Conservation (phyloP, 805 yeast genomes). For the Candida sithepensis region DNA sequence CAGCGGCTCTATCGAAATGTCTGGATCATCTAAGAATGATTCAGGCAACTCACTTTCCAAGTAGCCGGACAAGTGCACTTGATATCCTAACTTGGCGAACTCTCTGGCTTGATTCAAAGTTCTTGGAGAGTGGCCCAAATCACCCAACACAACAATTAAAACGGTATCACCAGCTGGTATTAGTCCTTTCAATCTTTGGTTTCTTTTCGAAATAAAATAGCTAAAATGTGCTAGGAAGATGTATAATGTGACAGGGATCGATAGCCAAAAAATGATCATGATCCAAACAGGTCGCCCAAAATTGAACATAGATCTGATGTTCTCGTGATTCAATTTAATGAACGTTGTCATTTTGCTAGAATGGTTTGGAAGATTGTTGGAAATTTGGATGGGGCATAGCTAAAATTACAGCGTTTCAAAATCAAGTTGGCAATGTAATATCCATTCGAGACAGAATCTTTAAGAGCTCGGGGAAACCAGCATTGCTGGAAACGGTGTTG, state of each 20-base stretch:
- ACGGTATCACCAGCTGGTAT: constrained; percentile 44
- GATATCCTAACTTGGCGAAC: constrained; percentile 63
- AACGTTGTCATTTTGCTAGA: background rate
- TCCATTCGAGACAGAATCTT: too few species aligned
- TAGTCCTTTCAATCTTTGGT: constrained; percentile 6
- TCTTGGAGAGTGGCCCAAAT: constrained; percentile 91
- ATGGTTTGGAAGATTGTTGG: too few species aligned
- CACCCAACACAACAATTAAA: constrained; percentile 83
- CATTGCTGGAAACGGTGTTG: too few species aligned
- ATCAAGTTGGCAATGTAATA: too few species aligned
- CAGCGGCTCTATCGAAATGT: constrained; percentile 43
- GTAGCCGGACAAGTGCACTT: constrained; percentile 85
- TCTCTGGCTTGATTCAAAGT: constrained; percentile 88
- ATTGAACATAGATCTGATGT: constrained; percentile 17
- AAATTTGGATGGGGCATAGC: too few species aligned
- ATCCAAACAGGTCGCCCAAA: constrained; percentile 41
- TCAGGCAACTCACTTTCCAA: constrained; percentile 52
- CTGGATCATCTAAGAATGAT: constrained; percentile 47
- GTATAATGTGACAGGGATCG: constrained; percentile 43
- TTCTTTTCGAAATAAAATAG: constrained; percentile 15
- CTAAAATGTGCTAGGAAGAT: constrained; percentile 36
- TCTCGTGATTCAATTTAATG: constrained; percentile 9
- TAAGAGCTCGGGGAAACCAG: too few species aligned
- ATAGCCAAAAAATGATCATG: constrained; percentile 42
- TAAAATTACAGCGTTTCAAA: too few species aligned